phyloP scores from a whole-genome alignment of 805 yeast species.

The Wickerhamiella musiphila region DNA sequence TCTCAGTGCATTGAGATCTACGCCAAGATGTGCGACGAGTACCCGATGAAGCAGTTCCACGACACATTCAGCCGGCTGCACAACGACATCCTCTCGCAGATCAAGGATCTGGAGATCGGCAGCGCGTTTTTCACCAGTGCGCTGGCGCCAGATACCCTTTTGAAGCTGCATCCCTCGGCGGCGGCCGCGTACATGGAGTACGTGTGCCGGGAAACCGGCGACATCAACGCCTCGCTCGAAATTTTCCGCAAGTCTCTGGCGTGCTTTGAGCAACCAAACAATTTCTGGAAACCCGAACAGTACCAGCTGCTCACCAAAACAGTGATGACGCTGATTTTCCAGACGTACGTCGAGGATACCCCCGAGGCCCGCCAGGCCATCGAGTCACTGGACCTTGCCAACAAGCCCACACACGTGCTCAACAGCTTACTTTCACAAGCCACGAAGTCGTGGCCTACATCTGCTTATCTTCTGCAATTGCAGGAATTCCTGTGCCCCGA shows the following conservation, averaged over 20 bases:
- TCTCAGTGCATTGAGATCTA: constrained; percentile 12
- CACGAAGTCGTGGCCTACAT: constrained; percentile 11
- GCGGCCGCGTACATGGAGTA: constrained; percentile 10
- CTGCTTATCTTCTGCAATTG: constrained; percentile 8
- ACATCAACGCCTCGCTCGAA: constrained; percentile 6
- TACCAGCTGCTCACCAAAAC: constrained; percentile 7
- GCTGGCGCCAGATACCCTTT: constrained; percentile 4
- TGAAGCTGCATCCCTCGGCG: constrained; percentile 15
- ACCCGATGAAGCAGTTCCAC: constrained; percentile 7
- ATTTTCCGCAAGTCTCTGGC: constrained; percentile 6
- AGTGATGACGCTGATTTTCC: constrained; percentile 7
- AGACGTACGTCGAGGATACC: constrained; percentile 3
- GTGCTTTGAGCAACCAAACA: constrained; percentile 4
- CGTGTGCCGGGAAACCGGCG: constrained; percentile 5
- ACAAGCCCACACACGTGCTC: constrained; percentile 5
- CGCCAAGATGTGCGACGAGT: constrained; percentile 9
- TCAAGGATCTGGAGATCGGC: constrained; percentile 10
- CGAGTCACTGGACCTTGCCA: not conserved
- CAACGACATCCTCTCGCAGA: constrained; percentile 13
- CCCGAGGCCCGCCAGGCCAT: not conserved
- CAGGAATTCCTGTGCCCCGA: constrained; percentile 4
- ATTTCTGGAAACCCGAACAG: constrained; percentile 3
- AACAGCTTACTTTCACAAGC: constrained; percentile 10
- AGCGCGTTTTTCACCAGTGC: constrained; percentile 12
- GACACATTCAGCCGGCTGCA: constrained; percentile 11